Conservation (phyloP, 176 grass and related monocot species). For the Oryza meyeriana region DNA sequence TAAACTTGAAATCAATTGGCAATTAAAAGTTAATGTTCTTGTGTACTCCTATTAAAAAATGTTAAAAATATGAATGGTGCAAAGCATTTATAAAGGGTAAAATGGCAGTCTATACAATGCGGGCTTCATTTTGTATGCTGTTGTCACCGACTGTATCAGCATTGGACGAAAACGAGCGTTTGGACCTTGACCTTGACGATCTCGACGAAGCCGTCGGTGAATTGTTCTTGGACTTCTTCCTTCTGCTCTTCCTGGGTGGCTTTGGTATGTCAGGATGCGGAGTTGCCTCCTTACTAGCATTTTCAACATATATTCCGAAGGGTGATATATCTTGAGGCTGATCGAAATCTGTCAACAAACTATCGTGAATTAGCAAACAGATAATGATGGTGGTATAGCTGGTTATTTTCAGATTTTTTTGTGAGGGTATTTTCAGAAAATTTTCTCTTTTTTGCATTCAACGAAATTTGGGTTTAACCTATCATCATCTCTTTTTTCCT, state of each 20-base stretch:
- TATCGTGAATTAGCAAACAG: background rate
- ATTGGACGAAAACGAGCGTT: slow-evolving; percentile 47
- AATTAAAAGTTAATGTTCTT: background rate
- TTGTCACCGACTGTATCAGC: background rate
- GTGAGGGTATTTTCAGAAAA: background rate
- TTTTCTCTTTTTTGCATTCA: background rate
- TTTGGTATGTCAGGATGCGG: slow-evolving; percentile 67
- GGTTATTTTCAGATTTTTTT: too few species aligned
- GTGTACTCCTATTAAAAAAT: slow-evolving; percentile 10
- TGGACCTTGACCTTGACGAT: slow-evolving; percentile 55
- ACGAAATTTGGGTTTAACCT: background rate
- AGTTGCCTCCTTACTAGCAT: slow-evolving; percentile 32
- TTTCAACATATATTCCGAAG: slow-evolving; percentile 57
- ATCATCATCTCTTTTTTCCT: background rate
- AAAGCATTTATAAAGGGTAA: background rate
- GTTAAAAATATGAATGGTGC: background rate
- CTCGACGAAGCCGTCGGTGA: slow-evolving; percentile 42
- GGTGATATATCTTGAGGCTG: slow-evolving; percentile 60
- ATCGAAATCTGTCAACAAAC: slow-evolving; percentile 61
- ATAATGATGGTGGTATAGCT: background rate
- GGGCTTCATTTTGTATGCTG: slow-evolving; percentile 21
- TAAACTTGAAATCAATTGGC: background rate
- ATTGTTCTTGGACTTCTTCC: slow-evolving; percentile 55
- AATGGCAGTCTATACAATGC: slow-evolving; percentile 35
- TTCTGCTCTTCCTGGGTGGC: slow-evolving; percentile 53